Evolutionary conservation across 331 rosid species (phyloP), one percentile per base, ranked within the genome.

Genomic region (Phaseolus coccineus): DNA sequence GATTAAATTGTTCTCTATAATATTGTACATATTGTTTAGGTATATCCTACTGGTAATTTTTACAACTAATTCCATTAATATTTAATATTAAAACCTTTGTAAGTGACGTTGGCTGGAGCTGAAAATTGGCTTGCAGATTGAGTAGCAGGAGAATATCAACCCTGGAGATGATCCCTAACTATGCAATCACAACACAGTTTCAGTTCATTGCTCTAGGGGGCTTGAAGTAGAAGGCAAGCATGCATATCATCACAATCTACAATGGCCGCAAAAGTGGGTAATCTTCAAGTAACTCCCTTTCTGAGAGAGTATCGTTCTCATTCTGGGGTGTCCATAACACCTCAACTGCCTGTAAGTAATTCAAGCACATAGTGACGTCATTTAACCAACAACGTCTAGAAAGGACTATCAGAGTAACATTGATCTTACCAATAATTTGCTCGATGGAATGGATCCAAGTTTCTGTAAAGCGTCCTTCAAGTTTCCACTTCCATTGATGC

Each of bases 271-370:
- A 80, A 76, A 96, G 98, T 3, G 99, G 96, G 85, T 96, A 96
- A 77, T 96, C 99, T 90, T 93, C 98, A 10, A 96, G 99, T 67
- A 93, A 89, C 73, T 90, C 99, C 14, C 98, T 90, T 88, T 96
- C 99, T 0, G 98, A 91, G 35, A 96, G 89, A 6, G 97, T 88
- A 88, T 90, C 99, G 19, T 87, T 87, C 73, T 96, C 99, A 85
- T 96, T 93, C 85, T 96, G 99, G 5, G 99, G 99, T 35, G 99
- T 96, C 99, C 99, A 96, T 78, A 96, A 81, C 74, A 93, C 99
- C 90, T 96, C 99, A 77, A 90, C 99, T 6, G 99, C 99, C 99
- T 96, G 91, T 81, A 81, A 46, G 57, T 31, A 70, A 46, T 50
- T 48, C 64, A 27, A 70, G 48, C 78, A 22, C n/a, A 68, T 37